Conservation (phyloP, 2,329 filamentous ascomycete species). For the Penicillium olsonii region DNA sequence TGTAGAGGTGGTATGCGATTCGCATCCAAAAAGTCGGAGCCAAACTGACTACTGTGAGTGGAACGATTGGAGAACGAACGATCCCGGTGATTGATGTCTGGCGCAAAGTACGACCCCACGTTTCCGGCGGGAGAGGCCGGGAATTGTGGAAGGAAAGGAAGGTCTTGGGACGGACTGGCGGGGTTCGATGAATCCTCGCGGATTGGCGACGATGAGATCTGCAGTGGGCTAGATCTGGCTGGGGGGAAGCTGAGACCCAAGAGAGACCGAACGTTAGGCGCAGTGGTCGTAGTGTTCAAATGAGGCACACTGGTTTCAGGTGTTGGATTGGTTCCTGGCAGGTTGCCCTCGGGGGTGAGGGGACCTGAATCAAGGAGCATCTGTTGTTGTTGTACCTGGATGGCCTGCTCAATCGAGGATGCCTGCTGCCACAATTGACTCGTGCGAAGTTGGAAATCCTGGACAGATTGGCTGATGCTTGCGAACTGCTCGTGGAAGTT, state of each 20-base stretch:
- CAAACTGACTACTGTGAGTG: slow-evolving; percentile 39
- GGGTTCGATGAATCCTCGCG: slow-evolving; percentile 35
- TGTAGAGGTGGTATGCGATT: slow-evolving; percentile 33
- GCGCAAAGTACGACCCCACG: slow-evolving; percentile 33
- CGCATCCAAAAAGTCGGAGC: slow-evolving; percentile 34
- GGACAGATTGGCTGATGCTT: slow-evolving; percentile 44
- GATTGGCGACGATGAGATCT: slow-evolving; percentile 37
- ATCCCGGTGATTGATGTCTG: slow-evolving; percentile 36
- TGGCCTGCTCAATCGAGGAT: slow-evolving; percentile 44
- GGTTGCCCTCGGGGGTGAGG: slow-evolving; percentile 61
- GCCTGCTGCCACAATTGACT: slow-evolving; percentile 48
- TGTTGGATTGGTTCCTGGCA: slow-evolving; percentile 54
- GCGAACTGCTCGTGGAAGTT: slow-evolving; percentile 46
- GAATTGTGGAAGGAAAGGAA: slow-evolving; percentile 32
- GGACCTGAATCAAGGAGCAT: slow-evolving; percentile 46
- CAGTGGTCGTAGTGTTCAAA: slow-evolving; percentile 30
- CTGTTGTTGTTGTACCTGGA: slow-evolving; percentile 49
- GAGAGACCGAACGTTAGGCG: slow-evolving; percentile 34
- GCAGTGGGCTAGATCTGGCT: slow-evolving; percentile 38
- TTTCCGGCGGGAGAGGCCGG: slow-evolving; percentile 37
- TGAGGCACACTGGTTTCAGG: slow-evolving; percentile 30
- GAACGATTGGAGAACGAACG: slow-evolving; percentile 47
- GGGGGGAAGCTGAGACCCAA: slow-evolving; percentile 39
- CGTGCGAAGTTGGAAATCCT: slow-evolving; percentile 46
- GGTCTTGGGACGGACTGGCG: slow-evolving; percentile 35